Evolutionary conservation across 2,329 filamentous ascomycete genomes (phyloP), one percentile per base, ranked within the genome.

Genomic region (Diplocarpon mali): DNA sequence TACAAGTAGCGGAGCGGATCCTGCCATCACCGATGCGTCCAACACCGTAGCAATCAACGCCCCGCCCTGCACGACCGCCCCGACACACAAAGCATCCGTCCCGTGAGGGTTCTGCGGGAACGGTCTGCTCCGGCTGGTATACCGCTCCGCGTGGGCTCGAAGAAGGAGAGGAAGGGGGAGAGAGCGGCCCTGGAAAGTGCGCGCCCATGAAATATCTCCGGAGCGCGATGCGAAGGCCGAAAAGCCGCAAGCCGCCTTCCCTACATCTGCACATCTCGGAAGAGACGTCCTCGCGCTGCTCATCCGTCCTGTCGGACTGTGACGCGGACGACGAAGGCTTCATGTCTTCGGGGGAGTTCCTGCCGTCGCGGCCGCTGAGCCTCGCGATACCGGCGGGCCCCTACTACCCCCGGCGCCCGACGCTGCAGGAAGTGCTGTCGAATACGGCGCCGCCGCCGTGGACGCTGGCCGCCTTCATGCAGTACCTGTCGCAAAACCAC

Each of bases 401-500:
- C 14, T 75, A 75, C 57, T 73, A 69, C 65, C 63, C 75, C 60
- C 66, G 71, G 55, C 70, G 78, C 58, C 90, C 87, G 35, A 83
- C 86, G 27, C 70, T 98, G 40, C 75, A 81, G 47, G 90, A 96
- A 57, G 93, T 98, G 24, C 75, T 98, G 36, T 76, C 85, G 53
- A 92, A 95, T 66, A 78, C 76, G 36, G 85, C 92, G 30, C 80
- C 85, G 8, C 80, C 87, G 34, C 92, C 92, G 54, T 96, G 87
- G 75, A 95, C 89, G 0, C 71, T 95, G 8, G 81, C 79, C 48
- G 90, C 90, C 28, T 96, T 96, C 65, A 96, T 92, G 78, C 89
- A 89, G 45, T 96, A 94, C 60, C 74, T 96, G 3, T 95, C 90
- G 1, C 89, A 94, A 60, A 96, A 96, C 59, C 90, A 96, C 65